Base-by-base conservation (phyloP, 2,329 filamentous ascomycete species). In the Colletotrichum sansevieriae region DNA sequence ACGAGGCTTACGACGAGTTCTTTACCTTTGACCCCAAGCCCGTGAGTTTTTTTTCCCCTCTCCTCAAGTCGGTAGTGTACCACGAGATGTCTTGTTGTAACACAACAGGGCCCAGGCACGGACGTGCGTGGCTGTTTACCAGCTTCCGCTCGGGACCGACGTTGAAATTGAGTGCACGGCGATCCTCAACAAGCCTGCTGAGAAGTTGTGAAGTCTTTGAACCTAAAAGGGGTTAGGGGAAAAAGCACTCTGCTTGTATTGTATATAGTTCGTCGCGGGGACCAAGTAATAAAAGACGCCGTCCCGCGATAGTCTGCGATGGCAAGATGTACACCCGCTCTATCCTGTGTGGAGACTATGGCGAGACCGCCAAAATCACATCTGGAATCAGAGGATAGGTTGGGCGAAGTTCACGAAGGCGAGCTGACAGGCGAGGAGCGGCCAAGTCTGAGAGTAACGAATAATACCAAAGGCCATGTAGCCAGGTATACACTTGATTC, bases 101-200 rank as follows among this genome's bases (percentile, higher is more conserved):
- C 41, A n/a, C 41, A 4, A 51, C 8, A 7, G 8, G 29, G 29
- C 29, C 35, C 8, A 83, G 82, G 81, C 79, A 55, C 79, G 90
- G 67, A 91, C 88, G 59, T 94, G 91, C 75, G 91, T 94, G 29
- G 91, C 91, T 0, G 92, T 94, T 12, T 88, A 92, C 78, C 86
- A 91, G 76, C 81, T 94, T 73, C 92, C 91, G 1, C 86, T 91
- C 75, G 86, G 87, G 11, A 91, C 91, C 3, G 87, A 90, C 66
- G 88, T 94, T 9, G 92, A 94, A 83, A 92, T 94, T 75, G 91
- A 94, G 81, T 91, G 88, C 76, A 90, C 90, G 8, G 74, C 74
- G 3, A 64, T 70, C 43, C 60, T 65, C 20, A 54, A 70, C 55
- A 64, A 59, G 55, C 62, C 66, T 25, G 55, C 55, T n/a, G 55